These are phyloP conservation scores for Aegilops speltoides DNA, from an alignment of 176 grass and related monocot genomes.

Conservation along the genomic window DNA sequence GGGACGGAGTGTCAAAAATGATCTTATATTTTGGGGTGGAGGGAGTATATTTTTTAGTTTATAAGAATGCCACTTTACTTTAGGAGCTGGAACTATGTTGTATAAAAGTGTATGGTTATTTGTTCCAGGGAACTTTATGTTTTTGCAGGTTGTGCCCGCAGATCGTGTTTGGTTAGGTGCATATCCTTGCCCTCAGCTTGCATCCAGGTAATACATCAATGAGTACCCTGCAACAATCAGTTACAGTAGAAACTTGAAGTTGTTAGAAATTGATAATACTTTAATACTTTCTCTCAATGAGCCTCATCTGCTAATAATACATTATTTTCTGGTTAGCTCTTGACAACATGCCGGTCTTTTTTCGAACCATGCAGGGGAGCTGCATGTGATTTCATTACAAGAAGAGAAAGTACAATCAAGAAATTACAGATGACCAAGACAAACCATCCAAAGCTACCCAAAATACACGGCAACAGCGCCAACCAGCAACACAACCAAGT, in stretches of 20 bases:
- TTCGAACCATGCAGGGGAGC: too few species aligned
- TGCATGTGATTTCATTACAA: too few species aligned
- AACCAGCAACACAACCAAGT: too few species aligned
- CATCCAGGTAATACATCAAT: not conserved
- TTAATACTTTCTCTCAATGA: not conserved
- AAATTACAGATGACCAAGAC: too few species aligned
- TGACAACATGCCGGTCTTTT: not conserved
- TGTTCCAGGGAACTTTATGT: not conserved
- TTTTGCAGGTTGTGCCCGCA: not conserved
- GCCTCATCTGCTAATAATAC: not conserved
- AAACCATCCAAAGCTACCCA: too few species aligned
- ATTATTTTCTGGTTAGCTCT: not conserved
- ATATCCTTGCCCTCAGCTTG: not conserved
- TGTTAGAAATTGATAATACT: not conserved
- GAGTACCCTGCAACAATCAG: not conserved
- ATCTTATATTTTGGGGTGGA: too few species aligned
- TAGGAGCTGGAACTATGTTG: not conserved
- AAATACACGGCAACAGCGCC: too few species aligned
- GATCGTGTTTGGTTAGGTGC: not conserved
- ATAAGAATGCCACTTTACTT: not conserved
- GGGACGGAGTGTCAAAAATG: too few species aligned
- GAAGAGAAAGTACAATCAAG: too few species aligned
- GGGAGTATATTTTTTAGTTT: not conserved
- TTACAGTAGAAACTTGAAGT: not conserved
- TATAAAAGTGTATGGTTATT: not conserved